Conservation (phyloP, 805 yeast genomes). For the Wickerhamiella nectarea region DNA sequence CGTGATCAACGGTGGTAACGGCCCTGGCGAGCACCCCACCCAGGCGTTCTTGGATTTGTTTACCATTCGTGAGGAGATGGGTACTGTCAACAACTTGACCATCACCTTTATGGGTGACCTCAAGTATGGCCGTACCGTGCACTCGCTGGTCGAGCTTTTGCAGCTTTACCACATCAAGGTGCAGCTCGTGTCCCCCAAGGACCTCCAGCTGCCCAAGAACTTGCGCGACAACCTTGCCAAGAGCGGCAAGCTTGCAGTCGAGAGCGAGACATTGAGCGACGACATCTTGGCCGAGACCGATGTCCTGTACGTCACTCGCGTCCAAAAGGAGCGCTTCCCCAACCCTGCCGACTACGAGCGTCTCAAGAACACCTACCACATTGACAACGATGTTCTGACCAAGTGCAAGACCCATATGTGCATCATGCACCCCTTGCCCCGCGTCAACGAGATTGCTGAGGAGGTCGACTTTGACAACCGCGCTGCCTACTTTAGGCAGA, state of each 20-base stretch:
- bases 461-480: slow-evolving; percentile 99
- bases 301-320: slow-evolving; percentile 94
- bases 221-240: slow-evolving; percentile 52
- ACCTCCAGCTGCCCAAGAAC: slow-evolving; percentile 67
- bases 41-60: slow-evolving; percentile 95
- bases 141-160: slow-evolving; percentile 80
- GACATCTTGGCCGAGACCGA: slow-evolving; percentile 82
- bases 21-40: slow-evolving; percentile 95
- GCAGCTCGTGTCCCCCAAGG: slow-evolving; percentile 84
- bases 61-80: slow-evolving; percentile 97
- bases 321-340: slow-evolving; percentile 90
- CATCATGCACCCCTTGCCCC: slow-evolving; percentile 97
- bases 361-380: slow-evolving; percentile 80
- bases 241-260: slow-evolving; percentile 57
- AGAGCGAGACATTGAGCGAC: slow-evolving; percentile 64
- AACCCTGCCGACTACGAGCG: slow-evolving; percentile 66
- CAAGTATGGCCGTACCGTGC: slow-evolving; percentile 97
- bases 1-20: slow-evolving; percentile 95
- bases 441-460: slow-evolving; percentile 90
- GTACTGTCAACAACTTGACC: slow-evolving; percentile 95
- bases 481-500: slow-evolving; percentile 98
- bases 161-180: slow-evolving; percentile 86
- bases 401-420: slow-evolving; percentile 98
- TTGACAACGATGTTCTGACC: slow-evolving; percentile 79
- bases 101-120: slow-evolving; percentile 98